phyloP scores from a whole-genome alignment of 805 yeast species.

The Metschnikowia matae region DNA sequence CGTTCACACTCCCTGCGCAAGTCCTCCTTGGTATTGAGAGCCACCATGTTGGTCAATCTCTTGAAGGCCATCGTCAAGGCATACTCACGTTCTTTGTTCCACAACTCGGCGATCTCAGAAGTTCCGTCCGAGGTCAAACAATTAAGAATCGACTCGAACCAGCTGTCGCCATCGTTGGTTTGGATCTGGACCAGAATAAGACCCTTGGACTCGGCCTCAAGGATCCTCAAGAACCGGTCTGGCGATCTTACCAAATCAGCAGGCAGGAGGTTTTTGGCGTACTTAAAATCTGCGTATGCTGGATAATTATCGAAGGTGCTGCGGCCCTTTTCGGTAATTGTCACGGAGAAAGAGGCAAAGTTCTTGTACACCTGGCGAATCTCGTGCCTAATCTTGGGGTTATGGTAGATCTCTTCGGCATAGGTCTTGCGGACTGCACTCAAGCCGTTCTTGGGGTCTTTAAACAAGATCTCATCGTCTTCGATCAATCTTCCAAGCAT shows the following conservation, averaged over 20 bases:
- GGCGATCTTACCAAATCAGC: constrained; percentile 73
- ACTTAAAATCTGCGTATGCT: constrained; percentile 85
- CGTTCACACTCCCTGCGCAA: constrained; percentile 74
- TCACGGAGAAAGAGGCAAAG: constrained; percentile 67
- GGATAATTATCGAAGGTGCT: constrained; percentile 74
- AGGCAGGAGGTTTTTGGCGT: constrained; percentile 77
- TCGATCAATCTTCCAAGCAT: constrained; percentile 46
- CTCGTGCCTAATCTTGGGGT: constrained; percentile 73
- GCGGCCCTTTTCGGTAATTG: constrained; percentile 69
- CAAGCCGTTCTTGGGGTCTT: constrained; percentile 57
- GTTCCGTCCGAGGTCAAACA: constrained; percentile 73
- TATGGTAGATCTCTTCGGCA: constrained; percentile 75
- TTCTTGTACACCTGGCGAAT: constrained; percentile 59
- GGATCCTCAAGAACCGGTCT: constrained; percentile 80
- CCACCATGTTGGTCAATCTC: constrained; percentile 60
- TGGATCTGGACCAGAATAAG: constrained; percentile 62
- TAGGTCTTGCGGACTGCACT: constrained; percentile 71
- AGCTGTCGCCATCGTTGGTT: constrained; percentile 40
- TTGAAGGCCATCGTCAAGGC: constrained; percentile 66
- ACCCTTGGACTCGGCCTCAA: constrained; percentile 83
- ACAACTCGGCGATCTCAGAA: constrained; percentile 66
- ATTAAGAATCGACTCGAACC: constrained; percentile 41
- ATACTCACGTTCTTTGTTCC: constrained; percentile 74
- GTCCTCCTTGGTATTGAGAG: constrained; percentile 77
- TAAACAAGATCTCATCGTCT: constrained; percentile 48